Conservation (phyloP, 768 basidiomycete species). For the Gloeostereum incarnatum region DNA sequence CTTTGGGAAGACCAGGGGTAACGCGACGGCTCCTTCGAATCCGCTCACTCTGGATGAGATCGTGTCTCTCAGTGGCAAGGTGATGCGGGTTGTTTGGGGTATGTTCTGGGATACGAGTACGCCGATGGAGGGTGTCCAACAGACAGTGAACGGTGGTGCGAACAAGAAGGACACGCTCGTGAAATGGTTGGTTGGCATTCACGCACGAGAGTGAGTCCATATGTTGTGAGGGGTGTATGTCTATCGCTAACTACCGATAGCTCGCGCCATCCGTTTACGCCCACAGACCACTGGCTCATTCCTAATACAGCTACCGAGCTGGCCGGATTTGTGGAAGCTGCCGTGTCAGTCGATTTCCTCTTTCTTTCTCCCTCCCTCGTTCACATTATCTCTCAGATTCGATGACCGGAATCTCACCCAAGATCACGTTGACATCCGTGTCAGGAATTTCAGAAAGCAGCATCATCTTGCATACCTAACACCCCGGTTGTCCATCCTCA, state of each 20-base stretch:
- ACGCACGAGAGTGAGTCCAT: conserved; percentile 74
- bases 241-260: conserved; percentile 27
- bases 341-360: conserved; percentile 51
- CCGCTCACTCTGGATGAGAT: conserved; percentile 82
- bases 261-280: conserved; percentile 77
- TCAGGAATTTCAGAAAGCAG: conserved; percentile 21
- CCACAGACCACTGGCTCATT: conserved; percentile 79
- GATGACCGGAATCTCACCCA: conserved; percentile 53
- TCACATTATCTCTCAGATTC: conserved; percentile 25
- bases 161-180: conserved; percentile 73
- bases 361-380: background rate
- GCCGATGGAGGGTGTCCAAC: conserved; percentile 28
- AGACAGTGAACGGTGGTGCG: conserved; percentile 49
- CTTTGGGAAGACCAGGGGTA: conserved; percentile 30
- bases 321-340: conserved; percentile 76
- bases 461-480: conserved; percentile 69
- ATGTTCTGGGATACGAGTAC: conserved; percentile 19
- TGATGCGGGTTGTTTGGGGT: conserved; percentile 80
- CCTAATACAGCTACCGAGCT: conserved; percentile 49
- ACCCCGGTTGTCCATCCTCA: conserved; percentile 82
- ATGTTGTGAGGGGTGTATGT: conserved; percentile 1
- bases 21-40: conserved; percentile 39
- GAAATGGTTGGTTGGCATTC: conserved; percentile 69
- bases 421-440: conserved; percentile 5
- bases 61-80: conserved; percentile 58